Base-by-base conservation (phyloP, 441 rosid species). In the Biscutella auriculata region DNA sequence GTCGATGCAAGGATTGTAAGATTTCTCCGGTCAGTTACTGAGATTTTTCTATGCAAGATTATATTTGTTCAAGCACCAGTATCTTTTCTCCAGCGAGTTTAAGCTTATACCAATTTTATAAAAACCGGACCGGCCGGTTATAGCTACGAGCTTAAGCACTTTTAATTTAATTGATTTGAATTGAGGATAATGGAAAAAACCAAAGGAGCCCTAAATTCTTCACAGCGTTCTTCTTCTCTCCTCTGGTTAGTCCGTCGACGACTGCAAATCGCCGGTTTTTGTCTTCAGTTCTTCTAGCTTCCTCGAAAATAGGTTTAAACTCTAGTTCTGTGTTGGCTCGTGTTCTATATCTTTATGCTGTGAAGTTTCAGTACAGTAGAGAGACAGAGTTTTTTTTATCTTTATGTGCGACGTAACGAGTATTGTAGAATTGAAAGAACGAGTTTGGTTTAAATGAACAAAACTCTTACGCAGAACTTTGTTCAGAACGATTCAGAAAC, bases 171-270 rank as follows among this genome's bases (percentile, higher is more conserved):
- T 32, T 56, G 25, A 56, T 47, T 51, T 32, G 2, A 13, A 33
- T 16, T 47, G 12, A 35, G 17, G 28, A 29, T 26, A 46, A n/a
- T n/a, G 16, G 0, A 27, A 35, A 16, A 39, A 60, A 52, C 63
- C 39, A 57, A 41, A 25, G 17, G 42, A 66, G 5, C 65, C 70
- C 65, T 66, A 49, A 43, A 25, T 47, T 44, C n/a, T 5, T 30
- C 6, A 6, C 2, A 39, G 7, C 19, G 27, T 52, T 62, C 39
- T 43, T 62, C 56, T 25, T 37, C 49, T 17, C 60, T 15, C 28
- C 13, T 35, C 56, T 47, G 30, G 5, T 28, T 19, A 56, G 26
- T 39, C 26, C 37, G 46, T 27, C 17, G 49, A 16, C 5, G 17
- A 11, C 29, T 30, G 60, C 40, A 50, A 49, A 32, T 50, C 37